Evolutionary conservation across 495 filamentous ascomycete genomes (phyloP), one percentile per base, ranked within the genome.

Genomic region (Glonium stellatum): DNA sequence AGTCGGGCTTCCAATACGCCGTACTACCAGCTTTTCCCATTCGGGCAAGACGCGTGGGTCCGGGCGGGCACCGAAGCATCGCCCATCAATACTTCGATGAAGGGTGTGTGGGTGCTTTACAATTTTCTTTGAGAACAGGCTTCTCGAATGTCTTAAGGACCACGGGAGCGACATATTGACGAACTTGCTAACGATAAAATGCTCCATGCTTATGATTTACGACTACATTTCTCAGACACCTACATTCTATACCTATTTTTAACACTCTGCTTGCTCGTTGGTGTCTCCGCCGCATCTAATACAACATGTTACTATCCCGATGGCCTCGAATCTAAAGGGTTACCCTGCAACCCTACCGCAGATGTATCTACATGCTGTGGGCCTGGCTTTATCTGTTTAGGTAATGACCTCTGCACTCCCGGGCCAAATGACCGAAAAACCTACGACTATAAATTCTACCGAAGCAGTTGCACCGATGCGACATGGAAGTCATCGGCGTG

Each of bases 391-490:
- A 19, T 55, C 15, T 61, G 58, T 49, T 36, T 61, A 13, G 54
- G 58, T 36, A 61, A 61, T n/a, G 50, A 50, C 13, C 58, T 61
- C 47, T 61, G 58, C 31, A 5, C 15, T 15, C 58, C 58, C 12
- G 39, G 58, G 8, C 35, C 50, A 11, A 41, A 55, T 11, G 25
- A n/a, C n/a, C 18, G 22, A 48, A 25, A 49, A 23, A 19, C 1
- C 11, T 61, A 61, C 35, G 22, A 41, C 19, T 61, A 47, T 41
- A 49, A 61, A 18, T 55, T 31, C 52, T 61, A 61, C 37, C 39
- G 51, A 48, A 61, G 58, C 37, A 41, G 37, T 13, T 61, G 58
- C 15, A 61, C 58, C 5, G 58, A 61, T 49, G 15, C 50, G 21
- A 39, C 36, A 5, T 61, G 58, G 58, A 55, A 55, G 41, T 61